Evolutionary conservation across 768 basidiomycete species (phyloP), one percentile per base, ranked within the genome.

Genomic region (Boletus bicolor): DNA sequence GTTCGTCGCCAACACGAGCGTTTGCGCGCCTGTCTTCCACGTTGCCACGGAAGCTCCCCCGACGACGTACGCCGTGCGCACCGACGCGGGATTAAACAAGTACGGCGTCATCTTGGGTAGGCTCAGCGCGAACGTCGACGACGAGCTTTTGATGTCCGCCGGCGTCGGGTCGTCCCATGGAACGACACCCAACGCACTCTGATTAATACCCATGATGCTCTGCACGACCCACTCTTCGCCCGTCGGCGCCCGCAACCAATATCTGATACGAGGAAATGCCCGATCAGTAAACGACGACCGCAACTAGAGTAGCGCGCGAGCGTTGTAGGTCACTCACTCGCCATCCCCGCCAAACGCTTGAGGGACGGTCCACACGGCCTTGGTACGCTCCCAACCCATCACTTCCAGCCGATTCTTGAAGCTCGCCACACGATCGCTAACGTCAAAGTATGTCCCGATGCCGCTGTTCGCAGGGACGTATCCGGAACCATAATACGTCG

Each of bases 301-400:
- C 21, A 2, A 28, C 21, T 24, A 19, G 5, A 28, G 34, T 26
- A 14, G 6, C 15, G 19, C 14, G 36, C 38, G 39, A 2, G 35
- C 12, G 12, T 3, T 24, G 12, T 26, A 5, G 24, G 11, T 15
- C 1, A 76, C 74, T 69, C 59, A 66, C 61, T 58, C 15, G 21
- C 21, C 21, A 7, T 14, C 63, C 4, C 28, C 65, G 28, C 87
- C 87, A 64, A 92, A 92, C 0, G 79, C 89, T 69, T 92, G 90
- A 0, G 89, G 87, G 1, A 91, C 89, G 2, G 84, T 83, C 91
- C 89, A 91, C 0, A 90, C 77, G 1, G 85, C 80, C 65, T 87
- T 85, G 6, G 78, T 81, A 11, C 81, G 73, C 59, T 85, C 83
- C 83, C 87, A 87, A 2, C 86, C 87, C 58, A 85, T 79, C 46